phyloP scores from a whole-genome alignment of 148 eudicot genomes.

The Fallopia convolvulus region DNA sequence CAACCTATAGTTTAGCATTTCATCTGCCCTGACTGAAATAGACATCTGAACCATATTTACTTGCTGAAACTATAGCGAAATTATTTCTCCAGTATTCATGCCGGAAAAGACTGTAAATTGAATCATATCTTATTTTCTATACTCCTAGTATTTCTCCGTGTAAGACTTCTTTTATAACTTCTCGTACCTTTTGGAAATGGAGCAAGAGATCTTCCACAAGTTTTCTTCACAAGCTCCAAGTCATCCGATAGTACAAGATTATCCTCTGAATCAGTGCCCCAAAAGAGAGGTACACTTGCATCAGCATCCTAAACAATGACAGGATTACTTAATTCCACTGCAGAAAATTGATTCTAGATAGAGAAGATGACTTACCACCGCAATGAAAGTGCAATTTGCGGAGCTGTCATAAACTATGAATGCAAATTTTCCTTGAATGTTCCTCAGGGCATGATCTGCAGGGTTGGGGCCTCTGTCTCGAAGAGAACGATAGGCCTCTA shows the following conservation, averaged over 20 bases:
- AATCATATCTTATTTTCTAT: neutral
- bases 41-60: neutral
- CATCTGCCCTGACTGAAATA: neutral
- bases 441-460: constrained; percentile 72
- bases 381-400: constrained; percentile 56
- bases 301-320: constrained; percentile 52
- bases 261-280: constrained; percentile 88
- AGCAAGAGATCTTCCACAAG: constrained; percentile 38
- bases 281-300: constrained; percentile 82
- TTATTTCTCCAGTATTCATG: neutral
- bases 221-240: constrained; percentile 17
- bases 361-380: constrained; percentile 47
- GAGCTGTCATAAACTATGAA: constrained; percentile 71
- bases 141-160: neutral
- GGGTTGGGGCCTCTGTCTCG: constrained; percentile 91
- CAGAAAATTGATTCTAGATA: neutral
- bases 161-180: neutral
- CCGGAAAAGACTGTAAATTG: neutral
- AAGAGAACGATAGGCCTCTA: constrained; percentile 79
- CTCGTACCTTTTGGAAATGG: constrained; percentile 32
- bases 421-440: constrained; percentile 74
- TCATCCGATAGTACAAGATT: constrained; percentile 57
- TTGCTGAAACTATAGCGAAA: neutral
- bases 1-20: neutral
- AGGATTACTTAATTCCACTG: neutral